These are phyloP conservation scores for Carpinus fangiana DNA, from an alignment of 306 rosid genomes.

Conservation along the genomic window DNA sequence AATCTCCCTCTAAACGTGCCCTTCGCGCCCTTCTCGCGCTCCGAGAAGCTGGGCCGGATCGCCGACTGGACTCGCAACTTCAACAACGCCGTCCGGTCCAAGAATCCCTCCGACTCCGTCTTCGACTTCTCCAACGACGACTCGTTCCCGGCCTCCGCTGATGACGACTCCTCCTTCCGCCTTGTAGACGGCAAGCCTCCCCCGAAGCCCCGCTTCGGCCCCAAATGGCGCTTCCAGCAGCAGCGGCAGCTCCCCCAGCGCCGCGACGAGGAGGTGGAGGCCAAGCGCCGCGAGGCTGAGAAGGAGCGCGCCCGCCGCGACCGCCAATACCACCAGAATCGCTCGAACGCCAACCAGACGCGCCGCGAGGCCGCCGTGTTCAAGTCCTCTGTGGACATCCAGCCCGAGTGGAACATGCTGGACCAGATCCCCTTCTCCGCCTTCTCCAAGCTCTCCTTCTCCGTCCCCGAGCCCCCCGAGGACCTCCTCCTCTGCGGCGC, in stretches of 20 bases:
- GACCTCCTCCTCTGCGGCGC: too few species aligned
- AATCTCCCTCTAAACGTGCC: too few species aligned
- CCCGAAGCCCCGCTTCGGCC: slow-evolving; percentile 83
- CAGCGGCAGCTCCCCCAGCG: slow-evolving; percentile 86
- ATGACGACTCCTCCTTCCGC: slow-evolving; percentile 72
- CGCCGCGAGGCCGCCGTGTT: slow-evolving; percentile 91
- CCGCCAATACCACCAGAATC: slow-evolving; percentile 68
- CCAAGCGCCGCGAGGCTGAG: slow-evolving; percentile 70
- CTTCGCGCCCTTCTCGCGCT: too few species aligned
- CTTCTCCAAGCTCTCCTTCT: slow-evolving; percentile 16
- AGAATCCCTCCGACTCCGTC: too few species aligned
- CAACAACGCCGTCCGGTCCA: too few species aligned
- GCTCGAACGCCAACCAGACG: slow-evolving; percentile 41
- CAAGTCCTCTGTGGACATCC: slow-evolving; percentile 88
- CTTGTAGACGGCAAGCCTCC: slow-evolving; percentile 92
- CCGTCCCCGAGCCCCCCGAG: slow-evolving; percentile 26
- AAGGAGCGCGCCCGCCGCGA: slow-evolving; percentile 92
- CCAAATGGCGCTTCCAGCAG: slow-evolving; percentile 84
- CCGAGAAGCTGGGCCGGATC: too few species aligned
- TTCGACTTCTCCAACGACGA: slow-evolving; percentile 52
- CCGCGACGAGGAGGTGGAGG: slow-evolving; percentile 95
- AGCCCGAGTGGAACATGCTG: slow-evolving; percentile 95
- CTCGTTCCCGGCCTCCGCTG: slow-evolving; percentile 64
- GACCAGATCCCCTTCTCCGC: slow-evolving; percentile 94
- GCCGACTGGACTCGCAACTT: too few species aligned